These are phyloP conservation scores for Thielaviopsis populi DNA, from an alignment of 2,329 filamentous ascomycete genomes.

Conservation along the genomic window DNA sequence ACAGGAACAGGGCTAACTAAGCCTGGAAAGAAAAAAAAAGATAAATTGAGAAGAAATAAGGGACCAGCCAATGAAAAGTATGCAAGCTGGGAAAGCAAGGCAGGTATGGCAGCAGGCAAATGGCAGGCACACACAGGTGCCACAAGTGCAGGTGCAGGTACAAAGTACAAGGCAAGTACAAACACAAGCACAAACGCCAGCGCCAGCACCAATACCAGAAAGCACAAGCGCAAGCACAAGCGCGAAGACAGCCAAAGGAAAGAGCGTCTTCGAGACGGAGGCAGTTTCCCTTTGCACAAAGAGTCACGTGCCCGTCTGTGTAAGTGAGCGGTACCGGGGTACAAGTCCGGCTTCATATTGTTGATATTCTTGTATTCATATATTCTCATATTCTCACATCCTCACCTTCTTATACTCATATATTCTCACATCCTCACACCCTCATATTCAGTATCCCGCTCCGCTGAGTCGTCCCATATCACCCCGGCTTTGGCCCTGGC, in stretches of 20 bases:
- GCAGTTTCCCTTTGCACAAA: no score
- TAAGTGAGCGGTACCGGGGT: no score
- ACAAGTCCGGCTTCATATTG: no score
- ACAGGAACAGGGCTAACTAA: not conserved
- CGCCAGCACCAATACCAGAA: not conserved
- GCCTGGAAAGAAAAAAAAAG: not conserved
- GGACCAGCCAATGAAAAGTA: not conserved
- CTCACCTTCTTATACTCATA: no score
- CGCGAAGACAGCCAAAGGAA: not conserved
- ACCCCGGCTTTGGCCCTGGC: no score
- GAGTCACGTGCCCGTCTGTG: not conserved
- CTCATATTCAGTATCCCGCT: no score
- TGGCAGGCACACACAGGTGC: not conserved
- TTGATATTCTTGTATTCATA: no score
- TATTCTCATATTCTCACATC: no score
- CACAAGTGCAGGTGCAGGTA: not conserved
- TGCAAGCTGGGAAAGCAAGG: not conserved
- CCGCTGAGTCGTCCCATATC: no score
- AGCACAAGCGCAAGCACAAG: not conserved
- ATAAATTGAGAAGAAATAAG: not conserved
- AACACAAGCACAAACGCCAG: not conserved
- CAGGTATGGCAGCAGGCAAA: not conserved
- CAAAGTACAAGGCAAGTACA: not conserved
- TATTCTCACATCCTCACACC: no score
- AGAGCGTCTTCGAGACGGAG: not conserved